phyloP scores from a whole-genome alignment of 2,329 filamentous ascomycete genomes.

The Penicillium vulpinum region DNA sequence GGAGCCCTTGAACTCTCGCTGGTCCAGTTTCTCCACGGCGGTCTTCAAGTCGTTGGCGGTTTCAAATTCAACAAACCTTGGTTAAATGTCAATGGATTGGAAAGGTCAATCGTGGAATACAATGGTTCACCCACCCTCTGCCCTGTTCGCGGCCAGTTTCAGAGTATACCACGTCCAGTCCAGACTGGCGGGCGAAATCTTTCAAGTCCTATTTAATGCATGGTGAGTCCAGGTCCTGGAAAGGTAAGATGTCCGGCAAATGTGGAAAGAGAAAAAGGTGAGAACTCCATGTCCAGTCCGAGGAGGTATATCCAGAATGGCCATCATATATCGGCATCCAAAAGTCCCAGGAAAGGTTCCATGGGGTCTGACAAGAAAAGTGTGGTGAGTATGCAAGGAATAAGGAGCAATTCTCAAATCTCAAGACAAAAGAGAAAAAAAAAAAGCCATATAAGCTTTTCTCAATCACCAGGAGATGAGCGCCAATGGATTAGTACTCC shows the following conservation, averaged over 20 bases:
- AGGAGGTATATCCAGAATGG: conserved; percentile 22
- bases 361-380: not conserved
- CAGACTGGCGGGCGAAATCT: conserved; percentile 97
- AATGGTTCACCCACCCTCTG: conserved; percentile 69
- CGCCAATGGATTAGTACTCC: conserved; percentile 3
- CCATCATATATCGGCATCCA: conserved; percentile 9
- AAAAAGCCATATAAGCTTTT: not conserved
- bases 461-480: not conserved
- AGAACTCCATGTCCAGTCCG: conserved; percentile 22
- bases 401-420: not conserved
- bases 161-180: conserved; percentile 96
- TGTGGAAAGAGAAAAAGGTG: not conserved
- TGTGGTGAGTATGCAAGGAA: not conserved
- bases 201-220: conserved; percentile 90
- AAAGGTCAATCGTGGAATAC: conserved; percentile 18
- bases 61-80: conserved; percentile 96
- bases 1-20: conserved; percentile 87
- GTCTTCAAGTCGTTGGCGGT: conserved; percentile 84
- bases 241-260: conserved; percentile 20
- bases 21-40: conserved; percentile 92
- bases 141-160: conserved; percentile 92
- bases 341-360: conserved; percentile 3
- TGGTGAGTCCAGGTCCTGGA: conserved; percentile 74
- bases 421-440: not conserved
- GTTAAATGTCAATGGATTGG: conserved; percentile 27